Base-by-base conservation (phyloP, 306 rosid genomes). In the Vicia villosa region DNA sequence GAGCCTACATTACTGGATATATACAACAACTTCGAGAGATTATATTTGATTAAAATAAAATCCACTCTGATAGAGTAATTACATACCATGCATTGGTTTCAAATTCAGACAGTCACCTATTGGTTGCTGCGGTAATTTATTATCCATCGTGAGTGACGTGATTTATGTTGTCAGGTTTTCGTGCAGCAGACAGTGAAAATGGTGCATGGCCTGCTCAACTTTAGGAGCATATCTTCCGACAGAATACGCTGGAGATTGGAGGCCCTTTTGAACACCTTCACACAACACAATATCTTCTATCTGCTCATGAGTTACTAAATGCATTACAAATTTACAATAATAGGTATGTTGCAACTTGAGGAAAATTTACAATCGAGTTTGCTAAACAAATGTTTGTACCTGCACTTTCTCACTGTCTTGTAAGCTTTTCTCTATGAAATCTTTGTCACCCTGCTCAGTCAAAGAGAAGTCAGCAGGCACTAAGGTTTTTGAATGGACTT, bases 191-290 rank as follows among this genome's bases (percentile, higher is more conserved):
- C 85, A 56, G 65, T 88, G 98, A 66, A 90, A 93, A 82, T 93
- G 98, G 86, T 93, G 85, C 98, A 90, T 85, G 68, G 98, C 97
- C 41, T 77, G 86, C 85, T 93, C 98, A 46, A 93, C 86, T 1
- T 68, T 72, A 1, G 98, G 98, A 64, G 91, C 94, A 41, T 88
- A 90, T 81, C 98, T 81, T 24, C 98, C 97, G 1, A 83, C 79
- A 26, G 21, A 11, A 72, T 88, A 88, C 0, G 97, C 91, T 0
- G 97, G 96, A 5, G 97, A 93, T 55, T 85, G 85, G 7, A 93
- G 93, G 14, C 98, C 98, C 52, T 76, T 86, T 64, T 93, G 98
- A 46, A 93, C 94, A 72, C 90, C 88, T 85, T 90, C 91, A 65
- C 96, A 90, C 60, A 90, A 57, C 69, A 81, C 52, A 70, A 86